Evolutionary conservation across 1,284 basidiomycete genomes (phyloP).

Genomic region (Irpex sp.): DNA sequence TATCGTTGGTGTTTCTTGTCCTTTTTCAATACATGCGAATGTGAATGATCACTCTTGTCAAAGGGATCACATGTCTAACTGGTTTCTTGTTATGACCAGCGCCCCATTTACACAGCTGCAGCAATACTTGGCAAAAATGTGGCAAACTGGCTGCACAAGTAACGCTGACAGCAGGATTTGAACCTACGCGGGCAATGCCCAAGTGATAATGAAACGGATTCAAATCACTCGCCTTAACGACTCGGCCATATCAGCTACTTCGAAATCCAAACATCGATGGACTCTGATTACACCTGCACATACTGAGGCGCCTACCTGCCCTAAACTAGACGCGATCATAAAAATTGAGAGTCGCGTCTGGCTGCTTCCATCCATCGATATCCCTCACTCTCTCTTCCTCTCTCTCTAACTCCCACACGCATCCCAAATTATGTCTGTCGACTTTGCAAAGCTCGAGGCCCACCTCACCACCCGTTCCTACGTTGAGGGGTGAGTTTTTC

Average conservation of each 20-base stretch:
- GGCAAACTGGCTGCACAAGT: too few relatives aligned
- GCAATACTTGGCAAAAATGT: too few relatives aligned
- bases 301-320: conserved; percentile 1
- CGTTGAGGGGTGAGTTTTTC: conserved; percentile 78
- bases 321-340: conserved; percentile 10
- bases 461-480: conserved; percentile 86
- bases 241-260: conserved; percentile 68
- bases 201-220: conserved; percentile 58
- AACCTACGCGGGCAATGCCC: conserved; percentile 71
- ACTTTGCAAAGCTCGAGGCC: conserved; percentile 75
- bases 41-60: too few relatives aligned
- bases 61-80: too few relatives aligned
- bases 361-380: conserved; percentile 7
- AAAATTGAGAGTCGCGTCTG: conserved; percentile 3
- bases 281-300: neutral
- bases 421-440: conserved; percentile 53
- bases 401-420: neutral
- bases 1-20: neutral
- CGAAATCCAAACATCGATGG: neutral
- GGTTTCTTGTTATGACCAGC: too few relatives aligned
- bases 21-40: too few relatives aligned
- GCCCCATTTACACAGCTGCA: too few relatives aligned
- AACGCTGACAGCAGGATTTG: conserved; percentile 77
- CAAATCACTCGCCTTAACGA: conserved; percentile 80
- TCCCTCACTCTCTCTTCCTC: neutral